Conservation (phyloP, 2,329 filamentous ascomycete species). For the Pseudocercospora vitis region DNA sequence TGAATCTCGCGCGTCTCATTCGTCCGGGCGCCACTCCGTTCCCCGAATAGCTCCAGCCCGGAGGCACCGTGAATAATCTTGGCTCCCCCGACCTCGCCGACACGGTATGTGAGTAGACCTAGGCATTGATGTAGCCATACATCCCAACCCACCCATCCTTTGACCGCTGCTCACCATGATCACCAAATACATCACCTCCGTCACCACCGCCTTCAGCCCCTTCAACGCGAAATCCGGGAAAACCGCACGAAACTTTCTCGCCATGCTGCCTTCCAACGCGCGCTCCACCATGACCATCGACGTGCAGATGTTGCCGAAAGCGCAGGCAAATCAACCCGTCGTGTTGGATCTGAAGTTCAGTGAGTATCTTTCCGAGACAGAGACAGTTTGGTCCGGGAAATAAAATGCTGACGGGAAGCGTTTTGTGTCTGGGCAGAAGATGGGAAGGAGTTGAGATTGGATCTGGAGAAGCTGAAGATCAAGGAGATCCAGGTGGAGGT, state of each 20-base stretch:
- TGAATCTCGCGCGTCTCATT: not conserved
- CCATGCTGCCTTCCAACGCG: conserved; percentile 76
- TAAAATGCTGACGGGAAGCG: too few relatives aligned
- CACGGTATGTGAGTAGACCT: too few relatives aligned
- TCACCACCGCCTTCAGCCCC: conserved; percentile 87
- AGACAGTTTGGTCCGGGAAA: too few relatives aligned
- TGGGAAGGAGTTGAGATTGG: conserved; percentile 82
- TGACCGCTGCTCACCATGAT: conserved; percentile 61
- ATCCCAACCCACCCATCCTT: too few relatives aligned
- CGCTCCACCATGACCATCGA: conserved; percentile 73
- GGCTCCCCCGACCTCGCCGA: conserved; percentile 5
- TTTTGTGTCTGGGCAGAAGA: conserved; percentile 72
- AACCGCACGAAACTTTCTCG: conserved; percentile 84
- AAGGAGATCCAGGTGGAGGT: conserved; percentile 85
- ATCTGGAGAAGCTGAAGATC: conserved; percentile 78
- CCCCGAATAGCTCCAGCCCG: too few relatives aligned
- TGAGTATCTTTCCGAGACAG: conserved; percentile 48
- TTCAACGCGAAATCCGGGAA: conserved; percentile 73
- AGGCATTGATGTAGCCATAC: too few relatives aligned
- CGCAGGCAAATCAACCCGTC: conserved; percentile 64
- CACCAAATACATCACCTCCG: conserved; percentile 80
- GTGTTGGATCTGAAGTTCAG: conserved; percentile 81
- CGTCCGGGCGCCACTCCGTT: not conserved
- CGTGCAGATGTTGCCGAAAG: conserved; percentile 70
- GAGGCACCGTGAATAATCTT: not conserved